Conservation (phyloP, 2,329 filamentous ascomycete genomes). For the Seiridium unicorne region DNA sequence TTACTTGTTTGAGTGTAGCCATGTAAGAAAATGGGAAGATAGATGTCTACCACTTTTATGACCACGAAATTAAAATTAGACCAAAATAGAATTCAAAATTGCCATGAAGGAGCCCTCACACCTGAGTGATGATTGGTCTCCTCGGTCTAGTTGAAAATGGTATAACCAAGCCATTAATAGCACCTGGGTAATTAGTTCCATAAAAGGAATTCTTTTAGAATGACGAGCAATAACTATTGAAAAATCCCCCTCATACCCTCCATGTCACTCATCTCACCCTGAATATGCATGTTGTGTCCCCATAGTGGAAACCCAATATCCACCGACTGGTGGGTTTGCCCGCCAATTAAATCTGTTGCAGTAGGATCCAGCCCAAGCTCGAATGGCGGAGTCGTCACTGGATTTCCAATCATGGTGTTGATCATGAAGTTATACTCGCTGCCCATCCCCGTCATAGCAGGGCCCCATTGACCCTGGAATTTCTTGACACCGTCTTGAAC, state of each 20-base stretch:
- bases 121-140: background rate
- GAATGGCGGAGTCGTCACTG: constrained; percentile 8
- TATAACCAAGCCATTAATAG: too few relatives aligned
- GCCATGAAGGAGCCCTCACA: background rate
- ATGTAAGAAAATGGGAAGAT: too few relatives aligned
- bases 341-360: background rate
- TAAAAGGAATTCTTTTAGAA: background rate
- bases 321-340: background rate
- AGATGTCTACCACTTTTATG: too few relatives aligned
- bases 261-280: constrained; percentile 7
- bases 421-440: constrained; percentile 28
- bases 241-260: constrained; percentile 11
- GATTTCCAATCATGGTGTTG: constrained; percentile 26
- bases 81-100: too few relatives aligned
- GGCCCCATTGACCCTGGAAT: constrained; percentile 19
- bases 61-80: too few relatives aligned
- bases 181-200: background rate
- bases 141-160: background rate
- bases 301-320: constrained; percentile 5
- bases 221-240: background rate
- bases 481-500: constrained; percentile 21
- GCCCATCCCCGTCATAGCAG: constrained; percentile 16
- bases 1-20: constrained; percentile 21
- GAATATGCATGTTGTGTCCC: constrained; percentile 4
- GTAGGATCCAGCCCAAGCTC: constrained; percentile 9